A percentile compares a stretch with the other conserved stretches of the same genome.
Evolutionary conservation across 140 eudicot genomes (phyloP).

Genomic region (Anethum foeniculum): DNA sequence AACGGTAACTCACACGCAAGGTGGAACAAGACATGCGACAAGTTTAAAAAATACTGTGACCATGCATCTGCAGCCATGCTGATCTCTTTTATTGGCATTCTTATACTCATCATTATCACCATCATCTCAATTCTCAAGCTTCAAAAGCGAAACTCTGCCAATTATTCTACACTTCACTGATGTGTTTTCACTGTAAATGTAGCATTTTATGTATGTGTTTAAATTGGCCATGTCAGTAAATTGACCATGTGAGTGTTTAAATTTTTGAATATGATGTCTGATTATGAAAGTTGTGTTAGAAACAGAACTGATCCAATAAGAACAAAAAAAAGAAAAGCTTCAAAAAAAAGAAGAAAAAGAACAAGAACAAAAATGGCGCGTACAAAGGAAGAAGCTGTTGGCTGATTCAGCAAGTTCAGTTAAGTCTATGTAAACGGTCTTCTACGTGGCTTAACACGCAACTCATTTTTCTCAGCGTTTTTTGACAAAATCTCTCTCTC

Average conservation of each 20-base stretch:
- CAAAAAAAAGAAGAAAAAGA: no score
- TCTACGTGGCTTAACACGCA: not conserved
- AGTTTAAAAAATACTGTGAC: slow-evolving; percentile 52
- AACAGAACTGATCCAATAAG: no score
- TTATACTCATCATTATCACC: slow-evolving; percentile 34
- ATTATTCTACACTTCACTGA: slow-evolving; percentile 19
- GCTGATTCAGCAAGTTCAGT: not conserved
- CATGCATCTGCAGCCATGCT: slow-evolving; percentile 58
- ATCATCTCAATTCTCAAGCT: slow-evolving; percentile 31
- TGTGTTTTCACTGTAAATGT: not conserved
- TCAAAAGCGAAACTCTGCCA: slow-evolving; percentile 10
- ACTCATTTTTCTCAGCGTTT: not conserved
- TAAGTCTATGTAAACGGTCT: not conserved
- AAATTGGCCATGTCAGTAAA: not conserved
- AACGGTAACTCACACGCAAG: slow-evolving; percentile 82
- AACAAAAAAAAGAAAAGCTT: no score
- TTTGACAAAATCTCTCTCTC: not conserved
- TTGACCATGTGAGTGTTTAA: no score
- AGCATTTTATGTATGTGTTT: not conserved
- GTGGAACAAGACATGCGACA: slow-evolving; percentile 85
- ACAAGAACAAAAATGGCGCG: not conserved
- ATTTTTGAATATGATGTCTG: not conserved
- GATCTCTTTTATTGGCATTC: slow-evolving; percentile 54
- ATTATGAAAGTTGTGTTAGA: no score
- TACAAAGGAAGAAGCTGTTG: not conserved